Percentiles rank a stretch among this genome's conserved stretches.
Evolutionary conservation across 2,329 filamentous ascomycete species (phyloP).

Genomic region (Grosmannia huntii): DNA sequence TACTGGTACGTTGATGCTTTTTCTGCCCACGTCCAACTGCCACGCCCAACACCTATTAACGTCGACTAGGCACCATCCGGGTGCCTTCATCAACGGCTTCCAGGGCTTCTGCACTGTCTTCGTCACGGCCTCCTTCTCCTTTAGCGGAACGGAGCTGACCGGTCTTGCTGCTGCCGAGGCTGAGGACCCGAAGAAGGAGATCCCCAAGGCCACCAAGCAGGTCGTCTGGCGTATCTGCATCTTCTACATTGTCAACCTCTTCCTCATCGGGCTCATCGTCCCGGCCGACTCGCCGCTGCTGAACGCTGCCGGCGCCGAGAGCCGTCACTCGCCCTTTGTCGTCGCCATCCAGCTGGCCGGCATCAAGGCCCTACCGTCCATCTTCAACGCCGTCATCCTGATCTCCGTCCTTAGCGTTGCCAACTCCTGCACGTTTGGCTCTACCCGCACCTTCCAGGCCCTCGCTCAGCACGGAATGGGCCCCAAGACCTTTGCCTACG

Average conservation of each 20-base stretch:
- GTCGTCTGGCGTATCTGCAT: slow-evolving; percentile 41
- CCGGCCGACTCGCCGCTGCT: slow-evolving; percentile 29
- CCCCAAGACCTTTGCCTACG: slow-evolving; percentile 43
- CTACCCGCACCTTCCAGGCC: slow-evolving; percentile 37
- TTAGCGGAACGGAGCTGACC: slow-evolving; percentile 38
- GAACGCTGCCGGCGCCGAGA: slow-evolving; percentile 25
- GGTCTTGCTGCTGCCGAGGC: slow-evolving; percentile 40
- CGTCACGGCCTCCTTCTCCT: slow-evolving; percentile 37
- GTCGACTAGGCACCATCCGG: slow-evolving; percentile 27
- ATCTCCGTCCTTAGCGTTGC: slow-evolving; percentile 38
- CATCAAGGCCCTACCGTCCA: slow-evolving; percentile 34
- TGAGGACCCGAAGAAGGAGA: slow-evolving; percentile 31
- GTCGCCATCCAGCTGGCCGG: slow-evolving; percentile 36
- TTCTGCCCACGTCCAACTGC: too few species aligned
- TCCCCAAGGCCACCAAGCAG: slow-evolving; percentile 38
- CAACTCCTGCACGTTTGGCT: slow-evolving; percentile 37
- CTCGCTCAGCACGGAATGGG: slow-evolving; percentile 32
- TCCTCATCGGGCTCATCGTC: slow-evolving; percentile 38
- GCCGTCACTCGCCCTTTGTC: slow-evolving; percentile 35
- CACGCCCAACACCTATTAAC: too few species aligned
- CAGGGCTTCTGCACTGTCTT: slow-evolving; percentile 38
- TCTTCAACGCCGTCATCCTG: slow-evolving; percentile 41
- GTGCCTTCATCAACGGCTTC: slow-evolving; percentile 38
- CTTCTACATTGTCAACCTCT: slow-evolving; percentile 39
- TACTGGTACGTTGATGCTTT: slow-evolving; percentile 46